These are phyloP conservation scores for Coleophoma eucalyptorum DNA, from an alignment of 2,329 filamentous ascomycete species.

Conservation along the genomic window DNA sequence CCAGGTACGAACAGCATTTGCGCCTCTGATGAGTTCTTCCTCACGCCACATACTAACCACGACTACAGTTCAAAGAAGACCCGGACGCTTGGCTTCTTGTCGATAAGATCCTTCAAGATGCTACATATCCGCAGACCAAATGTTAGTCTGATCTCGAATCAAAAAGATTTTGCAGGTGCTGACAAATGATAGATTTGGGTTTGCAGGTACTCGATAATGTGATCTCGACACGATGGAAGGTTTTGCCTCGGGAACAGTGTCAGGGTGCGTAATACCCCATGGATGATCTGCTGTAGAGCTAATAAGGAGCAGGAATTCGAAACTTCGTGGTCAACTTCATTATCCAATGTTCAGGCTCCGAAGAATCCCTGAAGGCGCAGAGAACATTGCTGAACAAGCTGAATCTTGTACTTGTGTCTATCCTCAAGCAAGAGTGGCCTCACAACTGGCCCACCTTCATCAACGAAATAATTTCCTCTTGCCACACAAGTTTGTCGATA, in stretches of 20 bases:
- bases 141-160: conserved; percentile 52
- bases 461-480: conserved; percentile 97
- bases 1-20: conserved; percentile 58
- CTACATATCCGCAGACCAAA: conserved; percentile 93
- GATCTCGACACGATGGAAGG: conserved; percentile 98
- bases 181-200: conserved; percentile 65
- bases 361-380: conserved; percentile 81
- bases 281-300: conserved; percentile 6
- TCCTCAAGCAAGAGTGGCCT: conserved; percentile 99
- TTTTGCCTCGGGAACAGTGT: conserved; percentile 92
- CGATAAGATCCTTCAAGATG: conserved; percentile 92
- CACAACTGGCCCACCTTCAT: conserved; percentile 99
- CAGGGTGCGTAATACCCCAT: conserved; percentile 54
- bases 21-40: conserved; percentile 8
- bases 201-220: conserved; percentile 97
- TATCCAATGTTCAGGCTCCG: conserved; percentile 85
- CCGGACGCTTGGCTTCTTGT: conserved; percentile 97
- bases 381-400: conserved; percentile 95
- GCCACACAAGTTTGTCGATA: conserved; percentile 90
- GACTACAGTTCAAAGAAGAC: conserved; percentile 89
- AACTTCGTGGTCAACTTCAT: conserved; percentile 99
- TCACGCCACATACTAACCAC: conserved; percentile 15
- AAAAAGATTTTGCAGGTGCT: conserved; percentile 4
- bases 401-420: conserved; percentile 93
- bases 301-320: conserved; percentile 69